Percentiles rank a stretch among this genome's conserved stretches.
Evolutionary conservation across 2,329 filamentous ascomycete genomes (phyloP).

Genomic region (Aspergillus flavus): DNA sequence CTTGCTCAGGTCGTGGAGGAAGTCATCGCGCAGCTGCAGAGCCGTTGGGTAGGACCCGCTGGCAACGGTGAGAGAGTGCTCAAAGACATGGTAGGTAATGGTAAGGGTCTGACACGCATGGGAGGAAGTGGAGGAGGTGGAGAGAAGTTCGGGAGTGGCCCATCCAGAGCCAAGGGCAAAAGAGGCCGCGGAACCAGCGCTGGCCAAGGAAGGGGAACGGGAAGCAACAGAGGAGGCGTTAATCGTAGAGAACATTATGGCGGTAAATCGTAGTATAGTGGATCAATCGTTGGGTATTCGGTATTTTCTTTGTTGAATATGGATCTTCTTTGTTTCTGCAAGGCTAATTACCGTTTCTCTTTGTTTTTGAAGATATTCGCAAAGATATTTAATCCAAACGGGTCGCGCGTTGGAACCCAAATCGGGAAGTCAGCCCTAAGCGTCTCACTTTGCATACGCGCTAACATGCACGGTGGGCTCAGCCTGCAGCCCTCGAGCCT

Average conservation of each 20-base stretch:
- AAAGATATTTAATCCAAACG: not conserved
- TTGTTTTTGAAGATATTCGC: not conserved
- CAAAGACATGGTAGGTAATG: conserved; percentile 12
- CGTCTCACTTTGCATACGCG: not conserved
- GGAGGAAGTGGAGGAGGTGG: not conserved
- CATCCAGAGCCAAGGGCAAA: not conserved
- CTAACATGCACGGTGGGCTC: not conserved
- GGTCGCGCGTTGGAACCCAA: not conserved
- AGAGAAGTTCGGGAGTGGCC: not conserved
- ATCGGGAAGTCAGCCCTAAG: conserved; percentile 1
- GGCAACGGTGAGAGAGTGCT: conserved; percentile 14
- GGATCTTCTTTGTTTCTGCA: not conserved
- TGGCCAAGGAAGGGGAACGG: not conserved
- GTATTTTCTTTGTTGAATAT: not conserved
- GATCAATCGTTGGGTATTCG: no score
- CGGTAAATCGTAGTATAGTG: not conserved
- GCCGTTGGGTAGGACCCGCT: conserved; percentile 15
- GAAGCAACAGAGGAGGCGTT: not conserved
- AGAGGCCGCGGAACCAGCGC: not conserved
- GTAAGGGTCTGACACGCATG: conserved; percentile 12
- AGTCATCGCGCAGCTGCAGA: conserved; percentile 16
- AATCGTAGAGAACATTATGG: not conserved
- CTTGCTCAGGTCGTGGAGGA: conserved; percentile 13
- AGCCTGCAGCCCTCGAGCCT: not conserved
- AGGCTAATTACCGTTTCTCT: not conserved